These are phyloP conservation scores for Camellia lanceoleosa DNA, from an alignment of 148 eudicot genomes.

Conservation along the genomic window DNA sequence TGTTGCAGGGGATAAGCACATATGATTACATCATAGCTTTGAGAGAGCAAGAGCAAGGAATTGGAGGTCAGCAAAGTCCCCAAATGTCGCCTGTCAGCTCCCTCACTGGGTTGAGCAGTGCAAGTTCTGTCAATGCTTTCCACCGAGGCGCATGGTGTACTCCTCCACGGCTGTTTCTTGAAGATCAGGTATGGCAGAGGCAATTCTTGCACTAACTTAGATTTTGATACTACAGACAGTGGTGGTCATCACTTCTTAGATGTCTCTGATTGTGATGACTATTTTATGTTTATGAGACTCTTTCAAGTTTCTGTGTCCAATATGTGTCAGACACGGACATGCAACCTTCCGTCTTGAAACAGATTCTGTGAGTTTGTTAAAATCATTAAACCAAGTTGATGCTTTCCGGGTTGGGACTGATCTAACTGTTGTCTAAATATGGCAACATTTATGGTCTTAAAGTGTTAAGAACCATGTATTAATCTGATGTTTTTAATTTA, in stretches of 20 bases:
- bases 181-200: conserved; percentile 67
- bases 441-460: neutral
- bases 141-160: conserved; percentile 95
- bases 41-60: conserved; percentile 92
- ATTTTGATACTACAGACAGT: neutral
- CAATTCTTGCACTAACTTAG: neutral
- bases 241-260: too few species aligned
- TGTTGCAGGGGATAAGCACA: conserved; percentile 82
- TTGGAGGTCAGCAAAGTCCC: conserved; percentile 93
- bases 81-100: conserved; percentile 97
- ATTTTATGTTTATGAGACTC: too few species aligned
- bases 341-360: neutral
- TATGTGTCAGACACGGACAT: too few species aligned
- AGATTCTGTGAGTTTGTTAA: neutral
- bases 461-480: neutral
- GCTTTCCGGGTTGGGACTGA: conserved; percentile 1
- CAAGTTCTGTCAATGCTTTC: conserved; percentile 86
- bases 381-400: neutral
- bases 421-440: neutral
- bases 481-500: neutral
- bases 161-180: conserved; percentile 87
- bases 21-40: conserved; percentile 97
- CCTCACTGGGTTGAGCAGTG: conserved; percentile 91
- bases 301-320: too few species aligned
- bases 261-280: too few species aligned